phyloP scores from a whole-genome alignment of 768 basidiomycete species.

The Trametes gibbosa region DNA sequence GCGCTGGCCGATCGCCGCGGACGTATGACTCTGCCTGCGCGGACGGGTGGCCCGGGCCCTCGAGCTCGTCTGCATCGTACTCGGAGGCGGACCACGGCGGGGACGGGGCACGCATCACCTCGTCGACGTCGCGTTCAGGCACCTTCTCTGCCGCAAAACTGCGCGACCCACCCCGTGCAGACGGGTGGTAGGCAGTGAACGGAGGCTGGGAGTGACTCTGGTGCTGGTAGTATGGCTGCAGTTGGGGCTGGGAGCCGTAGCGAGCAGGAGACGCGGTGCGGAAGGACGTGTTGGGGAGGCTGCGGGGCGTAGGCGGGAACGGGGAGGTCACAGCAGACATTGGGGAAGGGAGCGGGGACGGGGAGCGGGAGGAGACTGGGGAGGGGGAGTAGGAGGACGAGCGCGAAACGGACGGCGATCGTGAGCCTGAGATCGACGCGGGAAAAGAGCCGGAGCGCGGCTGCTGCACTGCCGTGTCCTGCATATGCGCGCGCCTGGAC shows the following conservation, averaged over 20 bases:
- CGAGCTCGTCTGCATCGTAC: constrained; percentile 6
- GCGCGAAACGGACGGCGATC: constrained; percentile 10
- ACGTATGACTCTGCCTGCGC: constrained; percentile 13
- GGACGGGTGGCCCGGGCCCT: not conserved
- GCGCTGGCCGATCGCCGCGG: not conserved
- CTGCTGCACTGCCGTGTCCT: too few species aligned
- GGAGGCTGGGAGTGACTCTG: not conserved
- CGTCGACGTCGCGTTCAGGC: not conserved
- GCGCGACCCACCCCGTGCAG: not conserved
- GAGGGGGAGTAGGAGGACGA: constrained; percentile 6
- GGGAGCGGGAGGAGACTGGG: constrained; percentile 5
- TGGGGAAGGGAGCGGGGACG: constrained; percentile 16
- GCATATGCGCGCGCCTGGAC: not conserved
- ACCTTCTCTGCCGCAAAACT: too few species aligned
- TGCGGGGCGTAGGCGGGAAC: constrained; percentile 18
- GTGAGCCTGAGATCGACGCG: not conserved
- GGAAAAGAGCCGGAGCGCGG: not conserved
- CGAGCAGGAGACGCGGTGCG: not conserved
- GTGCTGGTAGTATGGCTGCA: constrained; percentile 7
- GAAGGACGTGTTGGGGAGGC: constrained; percentile 8
- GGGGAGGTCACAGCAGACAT: constrained; percentile 14
- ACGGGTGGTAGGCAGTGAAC: not conserved
- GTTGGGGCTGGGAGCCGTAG: not conserved
- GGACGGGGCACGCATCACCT: not conserved
- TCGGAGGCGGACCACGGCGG: constrained; percentile 9